Base-by-base conservation (phyloP, 192 early-diverging fungal species). In the Linnemannia schmuckeri region DNA sequence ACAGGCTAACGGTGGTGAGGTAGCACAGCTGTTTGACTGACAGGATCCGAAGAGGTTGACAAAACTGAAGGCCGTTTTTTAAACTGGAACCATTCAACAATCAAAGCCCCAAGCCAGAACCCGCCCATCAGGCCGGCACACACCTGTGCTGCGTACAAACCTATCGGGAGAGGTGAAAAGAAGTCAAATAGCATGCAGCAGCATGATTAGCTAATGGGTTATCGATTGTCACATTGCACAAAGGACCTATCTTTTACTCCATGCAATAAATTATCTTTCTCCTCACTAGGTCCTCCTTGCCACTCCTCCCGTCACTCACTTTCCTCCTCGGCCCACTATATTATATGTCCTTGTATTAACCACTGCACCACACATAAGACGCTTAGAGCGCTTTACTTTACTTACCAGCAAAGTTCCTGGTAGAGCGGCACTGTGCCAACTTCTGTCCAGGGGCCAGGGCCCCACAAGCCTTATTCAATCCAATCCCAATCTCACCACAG, bases 401-500 rank as follows among this genome's bases (percentile, higher is more conserved):
- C 38, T 74, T 86, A 80, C 84, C 74, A 27, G 75, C 61, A 79
- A 87, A 87, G 44, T 72, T 78, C 30, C 54, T 81, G 15, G 1
- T 47, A 35, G 72, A 9, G 1, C 55, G 75, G 27, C 85, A 87
- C 10, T 44, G 42, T 47, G 46, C 61, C 18, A 70, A 13, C 12
- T 5, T 37, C 8, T 61, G 33, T 0, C 66, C 72, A 1, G 74
- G 55, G 35, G 77, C 40, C 15, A 70, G 46, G 27, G 82, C n/a
- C 18, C 38, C 22, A 54, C 85, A 87, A 1, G 75, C 85, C 30
- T 78, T 78, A 27, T 69, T 75, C 49, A 87, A 47, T 22, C 85
- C 85, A n/a, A 87, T 61, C 18, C 85, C 85, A 27, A 87, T 81
- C 61, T 87, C 85, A 18, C 76, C 85, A 54, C 79, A 81, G 49